Evolutionary conservation across 2,329 filamentous ascomycete genomes (phyloP), one percentile per base, ranked within the genome.

Genomic region (Fusarium setosum): DNA sequence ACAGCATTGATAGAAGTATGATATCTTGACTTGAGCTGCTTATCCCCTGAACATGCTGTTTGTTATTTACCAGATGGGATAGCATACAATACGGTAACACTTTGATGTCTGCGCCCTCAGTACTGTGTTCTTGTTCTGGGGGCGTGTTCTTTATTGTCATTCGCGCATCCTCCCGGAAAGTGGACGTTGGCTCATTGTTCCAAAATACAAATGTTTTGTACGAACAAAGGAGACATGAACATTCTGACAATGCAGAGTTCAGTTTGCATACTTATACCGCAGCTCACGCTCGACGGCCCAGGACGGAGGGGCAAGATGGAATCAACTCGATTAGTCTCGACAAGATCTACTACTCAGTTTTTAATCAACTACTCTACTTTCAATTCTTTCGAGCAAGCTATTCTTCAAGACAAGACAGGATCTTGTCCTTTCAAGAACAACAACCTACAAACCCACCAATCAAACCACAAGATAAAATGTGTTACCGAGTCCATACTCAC

Each of bases 401-500:
- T n/a, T n/a, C n/a, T n/a, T n/a, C n/a, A n/a, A n/a, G n/a, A 10
- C 18, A 41, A 32, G 9, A 45, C 29, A n/a, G 17, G 17, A 48
- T 21, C 42, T 42, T 9, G 45, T 11, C 13, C 20, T 29, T n/a
- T 15, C 12, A 58, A 34, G 4, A 20, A 18, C 13, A 20, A 18
- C 15, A 13, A 32, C 10, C 12, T 21, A 45, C n/a, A 26, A 50
- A n/a, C n/a, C n/a, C n/a, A n/a, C n/a, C n/a, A n/a, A n/a, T n/a
- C n/a, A n/a, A n/a, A n/a, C n/a, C n/a, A n/a, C n/a, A n/a, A n/a
- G n/a, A n/a, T n/a, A n/a, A 23, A 42, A 74, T 73, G 72, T 74
- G 72, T 34, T 72, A 70, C 34, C 64, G 58, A n/a, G 58, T 70
- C 18, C 23, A 68, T 45, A 70, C 63, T 5, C 75, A 76, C 57